Percentiles rank a stretch among this genome's conserved stretches.
phyloP scores from a whole-genome alignment of 2,329 filamentous ascomycete genomes.

The Cladorrhinum sp. region DNA sequence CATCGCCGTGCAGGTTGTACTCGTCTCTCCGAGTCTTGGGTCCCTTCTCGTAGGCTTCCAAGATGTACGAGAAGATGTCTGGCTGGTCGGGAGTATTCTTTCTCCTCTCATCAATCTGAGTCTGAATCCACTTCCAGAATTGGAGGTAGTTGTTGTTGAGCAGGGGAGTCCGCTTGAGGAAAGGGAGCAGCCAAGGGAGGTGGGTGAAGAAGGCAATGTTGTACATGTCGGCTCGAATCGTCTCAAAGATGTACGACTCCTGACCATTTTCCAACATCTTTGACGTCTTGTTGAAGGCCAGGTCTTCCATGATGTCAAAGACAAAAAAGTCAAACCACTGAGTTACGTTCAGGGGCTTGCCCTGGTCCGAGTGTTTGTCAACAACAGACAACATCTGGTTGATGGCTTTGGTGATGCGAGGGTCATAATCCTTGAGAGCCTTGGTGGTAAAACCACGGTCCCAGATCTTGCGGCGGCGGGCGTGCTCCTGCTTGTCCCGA shows the following conservation, averaged over 20 bases:
- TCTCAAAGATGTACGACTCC: conserved; percentile 20
- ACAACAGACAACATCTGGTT: conserved; percentile 15
- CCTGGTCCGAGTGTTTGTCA: background rate
- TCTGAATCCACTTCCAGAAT: conserved; percentile 21
- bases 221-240: conserved; percentile 23
- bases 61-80: conserved; percentile 21
- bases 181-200: conserved; percentile 23
- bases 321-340: conserved; percentile 19
- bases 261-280: conserved; percentile 20
- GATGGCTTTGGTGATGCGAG: conserved; percentile 23
- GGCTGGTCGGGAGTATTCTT: conserved; percentile 16
- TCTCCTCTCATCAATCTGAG: conserved; percentile 17
- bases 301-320: conserved; percentile 23
- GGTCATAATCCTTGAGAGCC: conserved; percentile 20
- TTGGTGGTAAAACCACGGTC: conserved; percentile 33
- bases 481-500: conserved; percentile 33
- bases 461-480: conserved; percentile 34
- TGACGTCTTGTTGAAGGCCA: conserved; percentile 22
- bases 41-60: conserved; percentile 11
- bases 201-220: conserved; percentile 22
- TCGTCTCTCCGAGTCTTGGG: conserved; percentile 10
- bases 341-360: conserved; percentile 14
- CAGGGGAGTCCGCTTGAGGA: conserved; percentile 21
- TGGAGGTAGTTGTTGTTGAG: conserved; percentile 21
- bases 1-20: conserved; percentile 20